Evolutionary conservation across 1,284 basidiomycete genomes (phyloP).

Genomic region (Microbotryum violaceum): DNA sequence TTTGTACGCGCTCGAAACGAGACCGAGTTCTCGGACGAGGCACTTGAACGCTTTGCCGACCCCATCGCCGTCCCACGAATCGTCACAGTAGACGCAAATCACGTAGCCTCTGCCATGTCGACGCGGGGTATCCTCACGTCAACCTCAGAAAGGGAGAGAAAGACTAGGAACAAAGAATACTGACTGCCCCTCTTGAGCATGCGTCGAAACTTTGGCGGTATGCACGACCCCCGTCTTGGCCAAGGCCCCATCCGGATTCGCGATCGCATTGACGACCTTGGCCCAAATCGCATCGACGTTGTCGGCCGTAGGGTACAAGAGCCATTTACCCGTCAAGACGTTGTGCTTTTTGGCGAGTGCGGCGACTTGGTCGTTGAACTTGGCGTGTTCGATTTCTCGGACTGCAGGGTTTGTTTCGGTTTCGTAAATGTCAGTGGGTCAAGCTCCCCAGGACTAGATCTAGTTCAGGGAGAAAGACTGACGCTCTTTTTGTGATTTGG

Average conservation of each 20-base stretch:
- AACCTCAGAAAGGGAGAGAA: neutral
- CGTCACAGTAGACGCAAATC: constrained; percentile 32
- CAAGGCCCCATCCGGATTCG: constrained; percentile 22
- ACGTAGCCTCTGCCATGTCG: constrained; percentile 4
- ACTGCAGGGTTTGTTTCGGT: constrained; percentile 3
- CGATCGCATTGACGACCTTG: constrained; percentile 31
- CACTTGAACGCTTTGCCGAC: constrained; percentile 22
- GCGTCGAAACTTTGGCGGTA: constrained; percentile 18
- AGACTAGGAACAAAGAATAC: neutral
- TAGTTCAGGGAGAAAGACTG: neutral
- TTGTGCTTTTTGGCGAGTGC: constrained; percentile 23
- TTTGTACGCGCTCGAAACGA: constrained; percentile 19
- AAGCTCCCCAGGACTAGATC: neutral
- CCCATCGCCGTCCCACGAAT: constrained; percentile 24
- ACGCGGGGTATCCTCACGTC: neutral
- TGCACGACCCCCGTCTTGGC: constrained; percentile 14
- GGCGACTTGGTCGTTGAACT: constrained; percentile 15
- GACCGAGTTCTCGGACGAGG: constrained; percentile 20
- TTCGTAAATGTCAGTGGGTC: no score
- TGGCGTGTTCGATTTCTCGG: constrained; percentile 10
- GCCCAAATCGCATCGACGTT: constrained; percentile 23
- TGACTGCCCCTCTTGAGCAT: neutral
- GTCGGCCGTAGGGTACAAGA: constrained; percentile 27
- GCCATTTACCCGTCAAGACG: constrained; percentile 30
- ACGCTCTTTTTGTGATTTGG: constrained; percentile 19